Conservation (phyloP, 768 basidiomycete genomes). For the Tephrocybe sp. region DNA sequence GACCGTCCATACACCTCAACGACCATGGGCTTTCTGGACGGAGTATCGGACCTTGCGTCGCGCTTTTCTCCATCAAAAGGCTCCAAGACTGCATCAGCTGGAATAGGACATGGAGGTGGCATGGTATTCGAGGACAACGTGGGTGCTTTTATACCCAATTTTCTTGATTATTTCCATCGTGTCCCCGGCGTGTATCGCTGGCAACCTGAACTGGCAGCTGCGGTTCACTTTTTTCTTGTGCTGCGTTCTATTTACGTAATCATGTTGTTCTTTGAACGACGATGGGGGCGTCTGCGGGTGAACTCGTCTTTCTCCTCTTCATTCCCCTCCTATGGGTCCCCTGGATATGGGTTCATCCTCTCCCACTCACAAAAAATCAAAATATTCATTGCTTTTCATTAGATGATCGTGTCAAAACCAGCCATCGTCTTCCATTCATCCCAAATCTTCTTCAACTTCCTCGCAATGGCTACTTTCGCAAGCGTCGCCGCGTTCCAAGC, state of each 20-base stretch:
- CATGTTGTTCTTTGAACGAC: conserved; percentile 40
- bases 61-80: conserved; percentile 45
- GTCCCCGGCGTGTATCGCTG: not conserved
- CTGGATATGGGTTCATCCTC: conserved; percentile 63
- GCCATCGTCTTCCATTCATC: conserved; percentile 72
- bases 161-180: conserved; percentile 7
- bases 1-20: not conserved
- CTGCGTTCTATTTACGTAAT: conserved; percentile 41
- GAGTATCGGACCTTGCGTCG: conserved; percentile 48
- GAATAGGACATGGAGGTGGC: conserved; percentile 59
- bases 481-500: conserved; percentile 88
- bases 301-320: conserved; percentile 62
- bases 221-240: conserved; percentile 3
- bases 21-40: conserved; percentile 56
- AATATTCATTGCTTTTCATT: too few relatives aligned
- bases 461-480: conserved; percentile 89
- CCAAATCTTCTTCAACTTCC: conserved; percentile 90
- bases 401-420: conserved; percentile 90
- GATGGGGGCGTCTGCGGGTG: conserved; percentile 36
- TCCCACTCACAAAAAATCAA: too few relatives aligned
- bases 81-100: conserved; percentile 42
- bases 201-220: conserved; percentile 5
- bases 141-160: conserved; percentile 33
- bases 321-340: conserved; percentile 61
- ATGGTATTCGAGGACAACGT: conserved; percentile 74